Evolutionary conservation across 2,329 filamentous ascomycete genomes (phyloP).

Genomic region (Penicillium olsonii): DNA sequence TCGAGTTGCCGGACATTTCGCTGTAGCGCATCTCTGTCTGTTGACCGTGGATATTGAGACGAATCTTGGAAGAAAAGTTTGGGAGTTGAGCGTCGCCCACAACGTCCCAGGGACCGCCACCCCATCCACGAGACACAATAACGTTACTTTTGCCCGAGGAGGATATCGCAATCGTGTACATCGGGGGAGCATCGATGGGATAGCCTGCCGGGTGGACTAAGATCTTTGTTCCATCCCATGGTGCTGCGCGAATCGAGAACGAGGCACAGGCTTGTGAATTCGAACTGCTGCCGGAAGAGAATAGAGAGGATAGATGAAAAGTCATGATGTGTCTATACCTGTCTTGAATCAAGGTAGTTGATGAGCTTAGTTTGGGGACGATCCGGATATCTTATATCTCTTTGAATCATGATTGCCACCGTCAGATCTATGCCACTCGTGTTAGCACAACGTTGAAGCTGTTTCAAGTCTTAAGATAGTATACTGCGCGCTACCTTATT

Average conservation of each 20-base stretch:
- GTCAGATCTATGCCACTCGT: too few species aligned
- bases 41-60: neutral
- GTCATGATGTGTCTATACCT: neutral
- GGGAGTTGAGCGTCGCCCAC: conserved; percentile 2
- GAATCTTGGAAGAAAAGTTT: neutral
- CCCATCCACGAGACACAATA: conserved; percentile 1
- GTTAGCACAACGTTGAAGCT: too few species aligned
- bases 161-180: neutral
- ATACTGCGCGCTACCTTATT: too few species aligned
- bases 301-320: neutral
- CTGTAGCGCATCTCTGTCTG: neutral
- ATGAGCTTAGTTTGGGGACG: too few species aligned
- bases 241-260: neutral
- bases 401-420: too few species aligned
- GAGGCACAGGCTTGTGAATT: neutral
- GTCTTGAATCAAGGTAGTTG: too few species aligned
- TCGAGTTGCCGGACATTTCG: neutral
- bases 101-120: neutral
- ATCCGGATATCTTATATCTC: too few species aligned
- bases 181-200: neutral
- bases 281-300: neutral
- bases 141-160: neutral
- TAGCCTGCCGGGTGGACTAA: conserved; percentile 1
- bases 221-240: conserved; percentile 1
- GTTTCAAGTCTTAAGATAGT: too few species aligned